Conservation (phyloP, 352 stramenopile genomes). For the Phytophthora tentaculata region DNA sequence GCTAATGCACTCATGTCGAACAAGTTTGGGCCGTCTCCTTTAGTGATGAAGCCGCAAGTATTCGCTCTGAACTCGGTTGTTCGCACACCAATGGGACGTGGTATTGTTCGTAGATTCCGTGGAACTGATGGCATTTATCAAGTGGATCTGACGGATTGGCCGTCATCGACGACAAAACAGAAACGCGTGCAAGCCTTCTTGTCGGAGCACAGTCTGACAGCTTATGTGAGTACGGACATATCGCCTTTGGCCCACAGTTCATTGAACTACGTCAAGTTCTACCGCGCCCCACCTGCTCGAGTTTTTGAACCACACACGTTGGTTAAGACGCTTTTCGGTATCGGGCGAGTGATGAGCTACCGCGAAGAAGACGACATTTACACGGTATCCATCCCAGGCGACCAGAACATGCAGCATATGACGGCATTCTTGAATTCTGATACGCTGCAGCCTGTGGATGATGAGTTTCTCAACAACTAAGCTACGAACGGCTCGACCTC, state of each 20-base stretch:
- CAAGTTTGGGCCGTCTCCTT: constrained; percentile 33
- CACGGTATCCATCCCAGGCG: constrained; percentile 52
- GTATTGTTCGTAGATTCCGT: constrained; percentile 77
- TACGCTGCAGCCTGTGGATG: constrained; percentile 49
- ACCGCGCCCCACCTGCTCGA: constrained; percentile 41
- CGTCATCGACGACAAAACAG: constrained; percentile 26
- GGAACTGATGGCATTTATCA: constrained; percentile 80
- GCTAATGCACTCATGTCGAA: constrained; percentile 69
- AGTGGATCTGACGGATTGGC: constrained; percentile 77
- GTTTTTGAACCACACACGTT: constrained; percentile 53
- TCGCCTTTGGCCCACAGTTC: constrained; percentile 51
- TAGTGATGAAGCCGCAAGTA: constrained; percentile 65
- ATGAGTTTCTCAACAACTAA: constrained; percentile 40
- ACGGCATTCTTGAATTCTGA: constrained; percentile 54
- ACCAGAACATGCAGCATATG: constrained; percentile 45
- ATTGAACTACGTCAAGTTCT: constrained; percentile 63
- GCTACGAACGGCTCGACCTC: constrained; percentile 35
- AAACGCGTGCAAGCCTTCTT: constrained; percentile 64
- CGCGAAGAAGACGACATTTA: constrained; percentile 77
- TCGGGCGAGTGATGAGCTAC: constrained; percentile 67
- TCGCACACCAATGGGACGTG: constrained; percentile 67
- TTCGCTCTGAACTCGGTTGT: constrained; percentile 65
- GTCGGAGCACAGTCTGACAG: constrained; percentile 56
- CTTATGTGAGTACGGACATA: constrained; percentile 51
- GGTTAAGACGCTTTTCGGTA: constrained; percentile 82